Percentiles rank a stretch among this genome's conserved stretches.
Conservation (phyloP, 805 yeast genomes). For the Sporopachydermia quercuum region DNA sequence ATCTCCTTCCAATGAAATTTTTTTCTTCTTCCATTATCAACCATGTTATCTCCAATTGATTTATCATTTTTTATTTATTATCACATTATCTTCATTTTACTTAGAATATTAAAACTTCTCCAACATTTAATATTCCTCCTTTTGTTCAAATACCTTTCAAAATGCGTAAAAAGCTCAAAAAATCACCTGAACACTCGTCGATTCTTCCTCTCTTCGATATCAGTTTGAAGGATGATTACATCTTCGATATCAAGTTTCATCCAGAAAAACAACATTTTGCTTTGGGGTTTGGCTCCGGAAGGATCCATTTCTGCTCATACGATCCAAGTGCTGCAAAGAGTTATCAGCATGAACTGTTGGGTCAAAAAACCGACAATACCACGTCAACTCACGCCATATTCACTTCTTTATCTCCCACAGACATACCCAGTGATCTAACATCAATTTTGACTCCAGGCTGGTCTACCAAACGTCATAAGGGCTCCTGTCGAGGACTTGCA, state of each 20-base stretch:
- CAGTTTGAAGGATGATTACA: slow-evolving; percentile 34
- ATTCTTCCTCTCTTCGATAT: background rate
- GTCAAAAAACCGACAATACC: slow-evolving; percentile 17
- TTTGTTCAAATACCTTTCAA: background rate
- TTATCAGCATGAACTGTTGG: slow-evolving; percentile 38
- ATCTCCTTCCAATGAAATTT: too few species aligned
- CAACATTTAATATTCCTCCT: background rate
- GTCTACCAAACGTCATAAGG: slow-evolving; percentile 86
- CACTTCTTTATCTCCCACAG: slow-evolving; percentile 6
- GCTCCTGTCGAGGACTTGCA: slow-evolving; percentile 61
- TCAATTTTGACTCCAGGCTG: slow-evolving; percentile 31
- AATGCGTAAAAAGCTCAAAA: background rate
- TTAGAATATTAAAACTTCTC: too few species aligned
- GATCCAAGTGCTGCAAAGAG: slow-evolving; percentile 39
- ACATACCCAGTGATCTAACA: slow-evolving; percentile 12
- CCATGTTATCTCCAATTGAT: too few species aligned
- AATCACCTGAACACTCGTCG: background rate
- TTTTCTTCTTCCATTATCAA: too few species aligned
- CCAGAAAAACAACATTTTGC: slow-evolving; percentile 52
- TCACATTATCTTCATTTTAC: too few species aligned
- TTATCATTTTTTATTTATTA: too few species aligned
- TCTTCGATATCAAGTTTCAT: slow-evolving; percentile 69
- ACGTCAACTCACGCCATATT: slow-evolving; percentile 3
- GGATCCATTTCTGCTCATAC: background rate
- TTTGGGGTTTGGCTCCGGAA: slow-evolving; percentile 71